phyloP scores from a whole-genome alignment of 257 asterid genomes.

The Gardenia jasminoides region DNA sequence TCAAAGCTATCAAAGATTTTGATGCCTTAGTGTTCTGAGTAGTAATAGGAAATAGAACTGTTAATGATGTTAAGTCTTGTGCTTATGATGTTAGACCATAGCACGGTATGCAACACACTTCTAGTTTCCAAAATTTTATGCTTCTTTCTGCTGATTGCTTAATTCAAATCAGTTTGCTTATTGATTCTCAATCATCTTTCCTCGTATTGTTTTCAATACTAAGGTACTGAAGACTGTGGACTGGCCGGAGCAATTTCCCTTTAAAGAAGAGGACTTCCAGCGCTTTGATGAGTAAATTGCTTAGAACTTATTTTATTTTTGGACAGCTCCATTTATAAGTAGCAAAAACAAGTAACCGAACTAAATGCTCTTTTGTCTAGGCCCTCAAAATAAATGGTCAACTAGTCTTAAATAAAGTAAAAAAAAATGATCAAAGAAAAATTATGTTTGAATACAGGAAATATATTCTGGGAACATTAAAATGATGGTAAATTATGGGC shows the following conservation, averaged over 20 bases:
- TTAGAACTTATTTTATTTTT: constrained; percentile 6
- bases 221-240: constrained; percentile 87
- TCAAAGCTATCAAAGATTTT: not conserved
- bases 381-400: too few relatives aligned
- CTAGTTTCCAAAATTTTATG: not conserved
- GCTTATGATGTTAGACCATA: not conserved
- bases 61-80: not conserved
- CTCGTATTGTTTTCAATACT: not conserved
- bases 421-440: not conserved
- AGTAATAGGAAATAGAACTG: not conserved
- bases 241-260: constrained; percentile 94
- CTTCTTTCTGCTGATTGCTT: not conserved
- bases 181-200: not conserved
- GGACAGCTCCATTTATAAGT: too few relatives aligned
- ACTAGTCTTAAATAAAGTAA: too few relatives aligned
- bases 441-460: not conserved
- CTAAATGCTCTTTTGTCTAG: too few relatives aligned
- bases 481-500: not conserved
- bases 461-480: too few relatives aligned
- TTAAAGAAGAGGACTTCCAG: constrained; percentile 89
- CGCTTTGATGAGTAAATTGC: constrained; percentile 81
- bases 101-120: not conserved
- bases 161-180: not conserved
- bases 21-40: not conserved
- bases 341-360: too few relatives aligned